phyloP scores from a whole-genome alignment of 352 stramenopile genomes.

The Saprolegnia diclina region DNA sequence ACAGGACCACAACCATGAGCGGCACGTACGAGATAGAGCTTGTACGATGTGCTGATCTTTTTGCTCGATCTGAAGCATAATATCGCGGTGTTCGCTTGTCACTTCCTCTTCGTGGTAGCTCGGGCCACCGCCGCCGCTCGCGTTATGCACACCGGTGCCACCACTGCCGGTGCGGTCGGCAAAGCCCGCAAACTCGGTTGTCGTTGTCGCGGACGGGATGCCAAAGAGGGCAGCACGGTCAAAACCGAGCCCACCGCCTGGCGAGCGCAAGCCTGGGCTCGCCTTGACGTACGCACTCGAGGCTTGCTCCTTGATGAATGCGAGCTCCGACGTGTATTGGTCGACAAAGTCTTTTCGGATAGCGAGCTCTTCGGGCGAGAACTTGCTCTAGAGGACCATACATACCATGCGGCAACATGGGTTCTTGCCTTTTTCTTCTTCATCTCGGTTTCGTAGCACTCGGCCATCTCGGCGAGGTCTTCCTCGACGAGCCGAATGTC shows the following conservation, averaged over 20 bases:
- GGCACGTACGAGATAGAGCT: no score
- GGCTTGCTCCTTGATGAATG: conserved; percentile 71
- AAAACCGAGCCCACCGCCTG: conserved; percentile 14
- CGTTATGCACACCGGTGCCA: conserved; percentile 20
- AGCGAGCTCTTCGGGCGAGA: conserved; percentile 58
- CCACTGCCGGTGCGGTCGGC: conserved; percentile 30
- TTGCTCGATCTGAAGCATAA: conserved; percentile 68
- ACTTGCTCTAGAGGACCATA: conserved; percentile 60
- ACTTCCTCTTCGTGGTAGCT: conserved; percentile 39
- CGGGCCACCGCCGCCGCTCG: conserved; percentile 17
- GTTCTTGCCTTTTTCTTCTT: conserved; percentile 74
- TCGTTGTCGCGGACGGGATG: not conserved
- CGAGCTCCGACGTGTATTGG: conserved; percentile 73
- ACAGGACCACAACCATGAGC: not conserved
- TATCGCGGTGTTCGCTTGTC: conserved; percentile 55
- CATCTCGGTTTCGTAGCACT: conserved; percentile 59
- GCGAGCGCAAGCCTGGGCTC: conserved; percentile 33
- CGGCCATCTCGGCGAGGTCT: conserved; percentile 68
- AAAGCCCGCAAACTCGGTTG: not conserved
- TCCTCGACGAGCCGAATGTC: conserved; percentile 66
- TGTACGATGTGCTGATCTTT: conserved; percentile 80
- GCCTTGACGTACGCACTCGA: conserved; percentile 39
- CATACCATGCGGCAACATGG: not conserved
- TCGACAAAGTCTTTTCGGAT: conserved; percentile 76
- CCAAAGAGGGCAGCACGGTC: conserved; percentile 26